Percentiles rank a stretch among this genome's conserved stretches.
These are phyloP conservation scores for Ustilaginoidea virens DNA, from an alignment of 2,329 filamentous ascomycete species.

Conservation along the genomic window DNA sequence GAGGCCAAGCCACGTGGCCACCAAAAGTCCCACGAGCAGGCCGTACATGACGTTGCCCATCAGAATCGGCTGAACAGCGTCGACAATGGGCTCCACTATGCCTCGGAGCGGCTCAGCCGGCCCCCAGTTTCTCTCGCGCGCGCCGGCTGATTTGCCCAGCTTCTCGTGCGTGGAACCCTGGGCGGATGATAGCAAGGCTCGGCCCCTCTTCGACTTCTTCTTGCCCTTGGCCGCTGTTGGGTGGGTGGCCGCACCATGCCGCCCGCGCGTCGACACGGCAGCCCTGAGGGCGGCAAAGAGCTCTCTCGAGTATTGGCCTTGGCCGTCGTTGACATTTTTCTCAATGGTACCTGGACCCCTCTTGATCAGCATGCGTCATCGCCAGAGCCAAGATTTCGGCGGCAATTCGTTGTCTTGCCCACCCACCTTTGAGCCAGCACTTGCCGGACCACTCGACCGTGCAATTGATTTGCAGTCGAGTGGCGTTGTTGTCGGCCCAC, in stretches of 20 bases:
- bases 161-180: no score
- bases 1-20: slow-evolving; percentile 60
- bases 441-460: slow-evolving; percentile 93
- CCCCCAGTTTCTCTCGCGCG: slow-evolving; percentile 50
- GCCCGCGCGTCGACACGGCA: slow-evolving; percentile 51
- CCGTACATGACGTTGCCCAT: slow-evolving; percentile 65
- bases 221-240: slow-evolving; percentile 38
- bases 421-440: slow-evolving; percentile 93
- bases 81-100: slow-evolving; percentile 52
- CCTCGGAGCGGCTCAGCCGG: slow-evolving; percentile 62
- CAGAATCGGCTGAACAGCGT: slow-evolving; percentile 55
- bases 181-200: no score
- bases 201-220: slow-evolving; percentile 48
- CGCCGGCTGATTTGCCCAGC: slow-evolving; percentile 28
- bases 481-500: slow-evolving; percentile 79
- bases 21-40: slow-evolving; percentile 55
- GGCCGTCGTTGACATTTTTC: slow-evolving; percentile 85
- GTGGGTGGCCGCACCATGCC: slow-evolving; percentile 28
- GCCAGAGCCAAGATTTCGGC: no score
- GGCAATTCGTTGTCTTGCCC: no score
- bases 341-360: slow-evolving; percentile 65
- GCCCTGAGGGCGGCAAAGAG: slow-evolving; percentile 59
- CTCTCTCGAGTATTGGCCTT: slow-evolving; percentile 68
- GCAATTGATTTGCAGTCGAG: slow-evolving; percentile 74
- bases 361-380: slow-evolving; percentile 19